Percentiles rank a stretch among this genome's conserved stretches.
phyloP scores from a whole-genome alignment of 257 asterid species.

The Verbena officinalis region DNA sequence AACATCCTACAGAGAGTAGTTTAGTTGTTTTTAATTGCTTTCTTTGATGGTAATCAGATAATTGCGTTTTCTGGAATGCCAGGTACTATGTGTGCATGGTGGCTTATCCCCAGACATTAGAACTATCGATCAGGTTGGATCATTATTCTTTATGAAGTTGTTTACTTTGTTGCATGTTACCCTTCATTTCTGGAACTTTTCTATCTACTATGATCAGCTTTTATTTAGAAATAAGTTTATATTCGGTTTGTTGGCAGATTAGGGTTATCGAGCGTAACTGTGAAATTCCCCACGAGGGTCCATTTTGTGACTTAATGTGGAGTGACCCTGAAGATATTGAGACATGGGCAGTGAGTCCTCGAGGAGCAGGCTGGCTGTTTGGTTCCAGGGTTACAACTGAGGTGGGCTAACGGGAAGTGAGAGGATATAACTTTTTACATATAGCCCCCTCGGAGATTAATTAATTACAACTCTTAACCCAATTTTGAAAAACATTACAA shows the following conservation, averaged over 20 bases:
- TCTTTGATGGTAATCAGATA: conserved; percentile 16
- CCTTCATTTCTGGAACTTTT: background rate
- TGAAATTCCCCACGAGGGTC: conserved; percentile 99
- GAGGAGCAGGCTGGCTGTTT: conserved; percentile 99
- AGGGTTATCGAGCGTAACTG: conserved; percentile 91
- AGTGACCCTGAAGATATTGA: conserved; percentile 99
- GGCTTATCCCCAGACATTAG: conserved; percentile 98
- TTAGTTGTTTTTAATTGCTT: conserved; percentile 5
- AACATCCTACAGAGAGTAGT: background rate
- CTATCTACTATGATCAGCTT: background rate
- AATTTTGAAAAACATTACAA: too few species aligned
- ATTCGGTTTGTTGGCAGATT: conserved; percentile 52
- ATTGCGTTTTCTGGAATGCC: conserved; percentile 30
- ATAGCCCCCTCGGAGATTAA: too few species aligned
- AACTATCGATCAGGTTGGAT: conserved; percentile 88
- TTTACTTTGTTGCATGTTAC: background rate
- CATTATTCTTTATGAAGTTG: conserved; percentile 7
- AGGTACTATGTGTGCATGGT: conserved; percentile 99
- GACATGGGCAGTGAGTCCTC: conserved; percentile 99
- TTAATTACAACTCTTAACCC: too few species aligned
- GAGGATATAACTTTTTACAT: background rate
- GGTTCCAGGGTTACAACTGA: conserved; percentile 98
- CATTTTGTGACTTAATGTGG: conserved; percentile 99
- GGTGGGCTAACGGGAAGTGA: conserved; percentile 44
- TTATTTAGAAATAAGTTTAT: background rate